Evolutionary conservation across 805 yeast species (phyloP), one percentile per base, ranked within the genome.

Genomic region (Wickerhamomyces silvicola): DNA sequence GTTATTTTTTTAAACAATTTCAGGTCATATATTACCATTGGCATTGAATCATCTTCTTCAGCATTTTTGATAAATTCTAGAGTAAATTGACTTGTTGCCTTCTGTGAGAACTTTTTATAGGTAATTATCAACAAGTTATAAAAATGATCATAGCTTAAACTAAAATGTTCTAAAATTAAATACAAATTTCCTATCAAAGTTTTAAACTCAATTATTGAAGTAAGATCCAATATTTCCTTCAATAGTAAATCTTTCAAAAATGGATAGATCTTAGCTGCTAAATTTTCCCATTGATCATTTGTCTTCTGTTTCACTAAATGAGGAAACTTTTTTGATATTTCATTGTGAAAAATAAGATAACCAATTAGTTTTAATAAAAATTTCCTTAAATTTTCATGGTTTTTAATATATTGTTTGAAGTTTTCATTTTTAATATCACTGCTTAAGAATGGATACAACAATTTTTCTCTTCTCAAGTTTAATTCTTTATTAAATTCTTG

Each of bases 31-130:
- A 87, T 75, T 0, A 72, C 72, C 62, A 87, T 70, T 10, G 96
- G 94, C 86, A 84, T 85, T 42, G 85, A 84, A 52, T 85, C 92
- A 52, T 90, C 97, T 16, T 80, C 78, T 38, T 74, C 71, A 22
- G 87, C 72, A 6, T 80, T 60, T 8, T 67, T 66, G 20, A 65
- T 58, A 59, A 87, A 90, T 30, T 78, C 80, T 10, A 53, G 54
- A 16, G 70, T 64, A 54, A 86, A 85, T 11, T 69, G 67, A 37
- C 59, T 61, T 10, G 74, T 68, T 16, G 77, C 58, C 9, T 70
- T 60, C 3, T 68, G 66, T n/a, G 84, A 75, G 47, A 70, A 82
- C 41, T 72, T 70, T 29, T 71, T 64, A 49, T 86, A 78, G 7
- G 79, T 55, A 2, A 65, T 49, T 19, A 81, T 59, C 45, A 87